Evolutionary conservation across 2,329 filamentous ascomycete genomes (phyloP).

Genomic region (Xylariaceae sp.): DNA sequence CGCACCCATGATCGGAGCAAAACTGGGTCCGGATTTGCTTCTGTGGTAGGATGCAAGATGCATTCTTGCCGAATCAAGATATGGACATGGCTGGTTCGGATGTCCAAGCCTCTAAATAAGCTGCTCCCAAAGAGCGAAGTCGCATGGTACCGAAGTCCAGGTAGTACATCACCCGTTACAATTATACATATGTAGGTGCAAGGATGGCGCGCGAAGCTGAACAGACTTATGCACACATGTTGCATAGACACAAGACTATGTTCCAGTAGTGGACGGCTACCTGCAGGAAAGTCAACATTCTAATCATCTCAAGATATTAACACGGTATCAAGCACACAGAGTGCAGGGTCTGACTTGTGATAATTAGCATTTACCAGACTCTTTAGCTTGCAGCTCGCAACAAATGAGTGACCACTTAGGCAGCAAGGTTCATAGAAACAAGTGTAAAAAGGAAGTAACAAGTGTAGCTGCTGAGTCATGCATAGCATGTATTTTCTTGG

Average conservation of each 20-base stretch:
- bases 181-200: constrained; percentile 24
- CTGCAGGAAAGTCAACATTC: constrained; percentile 13
- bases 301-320: too few relatives aligned
- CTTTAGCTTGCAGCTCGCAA: too few relatives aligned
- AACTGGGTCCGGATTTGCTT: constrained; percentile 9
- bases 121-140: constrained; percentile 13
- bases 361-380: too few relatives aligned
- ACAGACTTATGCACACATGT: constrained; percentile 3
- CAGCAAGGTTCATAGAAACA: too few relatives aligned
- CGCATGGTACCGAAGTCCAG: constrained; percentile 21
- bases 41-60: constrained; percentile 25
- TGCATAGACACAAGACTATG: neutral
- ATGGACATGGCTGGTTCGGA: constrained; percentile 24
- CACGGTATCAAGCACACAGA: too few relatives aligned
- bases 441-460: too few relatives aligned
- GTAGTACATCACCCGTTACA: constrained; percentile 14
- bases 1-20: constrained; percentile 17
- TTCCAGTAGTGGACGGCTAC: neutral
- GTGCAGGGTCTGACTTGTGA: too few relatives aligned
- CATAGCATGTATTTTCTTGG: too few relatives aligned
- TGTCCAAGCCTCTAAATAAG: constrained; percentile 25
- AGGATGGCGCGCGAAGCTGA: constrained; percentile 23
- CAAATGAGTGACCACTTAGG: too few relatives aligned
- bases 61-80: constrained; percentile 27
- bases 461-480: too few relatives aligned